Evolutionary conservation across 176 grass and related monocot species (phyloP), one percentile per base, ranked within the genome.

Genomic region (Oryza officinalis): DNA sequence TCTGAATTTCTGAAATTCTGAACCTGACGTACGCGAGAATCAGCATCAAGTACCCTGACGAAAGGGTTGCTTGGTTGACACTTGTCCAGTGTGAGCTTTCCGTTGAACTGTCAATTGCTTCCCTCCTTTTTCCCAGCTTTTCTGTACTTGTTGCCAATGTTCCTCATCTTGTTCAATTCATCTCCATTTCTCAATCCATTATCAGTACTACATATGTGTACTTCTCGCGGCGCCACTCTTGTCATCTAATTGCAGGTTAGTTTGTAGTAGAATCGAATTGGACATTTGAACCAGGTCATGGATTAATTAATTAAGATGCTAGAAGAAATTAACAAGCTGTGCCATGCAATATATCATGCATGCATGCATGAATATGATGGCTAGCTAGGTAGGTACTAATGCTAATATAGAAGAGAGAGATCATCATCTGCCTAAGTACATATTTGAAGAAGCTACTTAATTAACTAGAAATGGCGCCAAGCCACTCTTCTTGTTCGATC

Each of bases 81-180:
- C 79, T 63, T 82, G 86, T 81, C 82, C 77, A 32, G 28, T 71
- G 28, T 78, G n/a, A 46, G 72, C 72, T 82, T 82, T 87, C 72
- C 49, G 71, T 81, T 87, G 27, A 76, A 82, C 64, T 76, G 72
- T 76, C 85, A 59, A 32, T 27, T 23, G 45, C 61, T 0, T 9
- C 80, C 61, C 9, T 79, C 12, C 28, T 4, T 15, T 30, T 65
- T 38, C 37, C 68, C 38, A 63, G 54, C 67, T 61, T 82, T 80
- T 50, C 14, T 26, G 61, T 76, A 54, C 66, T 20, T 71, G 30
- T 20, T 78, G 30, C 72, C 47, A 71, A 38, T 66, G 52, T 65
- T 75, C 76, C 76, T 66, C 44, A 17, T 59, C 33, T 10, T 18
- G 27, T 50, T 49, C 8, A 60, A 23, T 61, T 61, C 57, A 25